Base-by-base conservation (phyloP, 805 yeast species). In the Yarrowia sp. region DNA sequence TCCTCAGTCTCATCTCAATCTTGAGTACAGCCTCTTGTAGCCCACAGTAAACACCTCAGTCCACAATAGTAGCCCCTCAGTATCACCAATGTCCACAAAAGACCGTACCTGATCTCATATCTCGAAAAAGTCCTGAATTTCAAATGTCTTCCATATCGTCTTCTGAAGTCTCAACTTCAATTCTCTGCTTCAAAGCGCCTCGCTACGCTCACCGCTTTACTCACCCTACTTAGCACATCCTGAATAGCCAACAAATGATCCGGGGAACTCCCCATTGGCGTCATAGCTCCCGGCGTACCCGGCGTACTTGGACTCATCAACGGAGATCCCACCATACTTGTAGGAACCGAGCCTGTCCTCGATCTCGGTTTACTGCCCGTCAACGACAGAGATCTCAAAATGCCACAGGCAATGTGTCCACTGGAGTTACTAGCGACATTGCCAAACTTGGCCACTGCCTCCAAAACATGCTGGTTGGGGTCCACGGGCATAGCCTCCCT, bases 211-310 rank as follows among this genome's bases (percentile, higher is more conserved):
- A 26, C 32, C 32, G 4, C 32, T 3, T 26, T 26, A 63, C 67
- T 63, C 46, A 63, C 67, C 50, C 48, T 63, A 15, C 43, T 38
- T n/a, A 63, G 14, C 11, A 63, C 67, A 40, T 63, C 67, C 67
- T 63, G 67, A 19, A 63, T 63, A 1, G 65, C 65, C 40, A 63
- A 22, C 16, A 63, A 15, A 40, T 48, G 46, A 10, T 48, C 56
- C 8, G 67, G 67, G 22, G 40, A 38, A 3, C 48, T 11, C 5
- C 67, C 67, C 19, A 35, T 38, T 2, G 67, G 67, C 8, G 67
- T 63, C 56, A 63, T 41, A 8, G 46, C 36, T 9, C 67, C 67
- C 7, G 67, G 67, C 12, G 67, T 63, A 0, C 56, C 52, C 3
- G 65, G 65, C 0, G 52, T 59, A 8, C 43, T 59, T 1, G 65